Base-by-base conservation (phyloP, 2,329 filamentous ascomycete genomes). In the Aspergillus sp. region DNA sequence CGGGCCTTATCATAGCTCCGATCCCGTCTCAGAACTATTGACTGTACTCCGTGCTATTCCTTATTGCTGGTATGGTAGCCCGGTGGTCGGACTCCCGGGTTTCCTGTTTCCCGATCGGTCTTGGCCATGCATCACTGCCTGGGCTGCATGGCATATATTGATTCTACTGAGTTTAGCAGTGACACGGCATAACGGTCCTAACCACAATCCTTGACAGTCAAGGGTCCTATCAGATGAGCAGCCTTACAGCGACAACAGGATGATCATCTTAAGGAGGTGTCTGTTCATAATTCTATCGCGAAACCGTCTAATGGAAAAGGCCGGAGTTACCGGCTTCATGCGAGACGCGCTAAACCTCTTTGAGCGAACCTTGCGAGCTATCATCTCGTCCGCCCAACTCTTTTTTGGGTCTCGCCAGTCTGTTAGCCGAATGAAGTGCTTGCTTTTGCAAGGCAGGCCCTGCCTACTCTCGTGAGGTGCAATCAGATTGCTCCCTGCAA, bases 321-420 rank as follows among this genome's bases (percentile, higher is more conserved):
- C 48, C 57, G 50, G 49, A 41, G 27, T 8, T 50, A 44, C 51
- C 57, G 49, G 57, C 55, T 38, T 21, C 56, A 54, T 49, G 10
- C 27, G 23, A 25, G 57, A 51, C 11, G 53, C 59, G 53, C 70
- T 73, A 72, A 71, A 67, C 69, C 69, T n/a, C 41, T 63, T 63
- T 23, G 19, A 62, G 70, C 61, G 62, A 52, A 54, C 36, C 65
- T 72, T 72, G 70, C 70, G 71, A 72, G 67, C 30, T 42, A 27
- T 54, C 21, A 41, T 32, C 53, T 36, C 30, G 38, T 23, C 36
- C 52, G 38, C 23, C 38, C 38, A 27, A 36, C 38, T 50, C 32
- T 21, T 38, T 51, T 59, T 49, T 49, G 36, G 47, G 44, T 39
- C 51, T 53, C 38, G 51, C 41, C 54, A 38, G 13, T 21, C n/a